These are phyloP conservation scores for Coprinopsis strossmayeri DNA, from an alignment of 768 basidiomycete genomes.

Conservation along the genomic window DNA sequence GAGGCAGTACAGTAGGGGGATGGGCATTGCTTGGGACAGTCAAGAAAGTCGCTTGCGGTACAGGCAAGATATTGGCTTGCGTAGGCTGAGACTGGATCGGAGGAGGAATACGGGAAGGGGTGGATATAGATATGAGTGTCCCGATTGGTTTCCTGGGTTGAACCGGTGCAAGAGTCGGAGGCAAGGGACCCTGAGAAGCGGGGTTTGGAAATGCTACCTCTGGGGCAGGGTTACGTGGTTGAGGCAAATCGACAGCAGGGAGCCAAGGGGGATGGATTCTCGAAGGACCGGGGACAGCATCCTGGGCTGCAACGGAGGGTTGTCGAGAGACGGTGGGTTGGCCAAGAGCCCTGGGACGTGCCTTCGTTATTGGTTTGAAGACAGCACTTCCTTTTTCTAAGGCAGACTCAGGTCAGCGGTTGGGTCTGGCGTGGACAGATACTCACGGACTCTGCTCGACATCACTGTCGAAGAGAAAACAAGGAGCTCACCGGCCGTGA, in stretches of 20 bases:
- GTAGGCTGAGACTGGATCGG: too few relatives aligned
- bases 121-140: too few relatives aligned
- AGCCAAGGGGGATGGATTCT: too few relatives aligned
- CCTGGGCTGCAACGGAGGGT: slow-evolving; percentile 14
- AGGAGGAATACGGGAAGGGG: too few relatives aligned
- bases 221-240: too few relatives aligned
- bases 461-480: slow-evolving; percentile 20
- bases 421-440: background rate
- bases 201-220: too few relatives aligned
- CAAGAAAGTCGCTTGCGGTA: background rate
- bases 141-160: too few relatives aligned
- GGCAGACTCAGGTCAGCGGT: slow-evolving; percentile 7
- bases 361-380: slow-evolving; percentile 62
- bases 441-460: slow-evolving; percentile 65
- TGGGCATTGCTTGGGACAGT: background rate
- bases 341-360: slow-evolving; percentile 36
- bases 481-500: slow-evolving; percentile 4
- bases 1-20: background rate
- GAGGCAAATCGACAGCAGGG: too few relatives aligned
- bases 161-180: too few relatives aligned
- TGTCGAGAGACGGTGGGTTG: slow-evolving; percentile 20
- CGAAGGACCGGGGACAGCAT: background rate
- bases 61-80: background rate
- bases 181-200: too few relatives aligned
- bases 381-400: slow-evolving; percentile 67